Conservation (phyloP, 2,329 filamentous ascomycete species). For the Hypoxylon sp. region DNA sequence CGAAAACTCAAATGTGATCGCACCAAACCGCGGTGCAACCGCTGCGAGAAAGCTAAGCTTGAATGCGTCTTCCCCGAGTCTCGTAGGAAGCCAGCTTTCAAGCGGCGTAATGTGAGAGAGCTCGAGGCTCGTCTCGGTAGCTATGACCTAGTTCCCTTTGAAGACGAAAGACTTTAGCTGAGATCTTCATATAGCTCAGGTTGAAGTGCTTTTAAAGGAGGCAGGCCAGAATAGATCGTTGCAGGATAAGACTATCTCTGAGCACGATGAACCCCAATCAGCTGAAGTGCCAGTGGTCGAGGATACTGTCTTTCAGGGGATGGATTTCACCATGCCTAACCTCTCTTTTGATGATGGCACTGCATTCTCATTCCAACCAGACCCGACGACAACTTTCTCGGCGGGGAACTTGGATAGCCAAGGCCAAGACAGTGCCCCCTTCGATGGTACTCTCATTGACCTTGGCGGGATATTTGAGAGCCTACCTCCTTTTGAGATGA, state of each 20-base stretch:
- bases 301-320: conserved; percentile 49
- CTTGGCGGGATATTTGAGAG: conserved; percentile 83
- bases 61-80: conserved; percentile 92
- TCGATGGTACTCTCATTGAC: conserved; percentile 74
- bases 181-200: conserved; percentile 72
- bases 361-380: conserved; percentile 42
- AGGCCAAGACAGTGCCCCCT: conserved; percentile 29
- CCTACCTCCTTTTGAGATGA: conserved; percentile 81
- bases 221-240: conserved; percentile 62
- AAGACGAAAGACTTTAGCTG: conserved; percentile 30
- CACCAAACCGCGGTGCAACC: conserved; percentile 81
- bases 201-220: conserved; percentile 82
- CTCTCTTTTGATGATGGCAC: conserved; percentile 33
- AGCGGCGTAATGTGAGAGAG: conserved; percentile 90
- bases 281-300: conserved; percentile 45
- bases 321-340: conserved; percentile 47
- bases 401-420: conserved; percentile 38
- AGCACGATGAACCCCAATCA: conserved; percentile 46
- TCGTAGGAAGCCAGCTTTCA: conserved; percentile 87
- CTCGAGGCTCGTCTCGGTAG: conserved; percentile 88
- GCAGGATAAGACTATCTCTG: conserved; percentile 46
- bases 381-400: conserved; percentile 33
- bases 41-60: conserved; percentile 80
- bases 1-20: conserved; percentile 92
- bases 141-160: conserved; percentile 42